Percentiles rank a stretch among this genome's conserved stretches.
These are phyloP conservation scores for Kazachstania sp. DNA, from an alignment of 1,139 yeast genomes.

Conservation along the genomic window DNA sequence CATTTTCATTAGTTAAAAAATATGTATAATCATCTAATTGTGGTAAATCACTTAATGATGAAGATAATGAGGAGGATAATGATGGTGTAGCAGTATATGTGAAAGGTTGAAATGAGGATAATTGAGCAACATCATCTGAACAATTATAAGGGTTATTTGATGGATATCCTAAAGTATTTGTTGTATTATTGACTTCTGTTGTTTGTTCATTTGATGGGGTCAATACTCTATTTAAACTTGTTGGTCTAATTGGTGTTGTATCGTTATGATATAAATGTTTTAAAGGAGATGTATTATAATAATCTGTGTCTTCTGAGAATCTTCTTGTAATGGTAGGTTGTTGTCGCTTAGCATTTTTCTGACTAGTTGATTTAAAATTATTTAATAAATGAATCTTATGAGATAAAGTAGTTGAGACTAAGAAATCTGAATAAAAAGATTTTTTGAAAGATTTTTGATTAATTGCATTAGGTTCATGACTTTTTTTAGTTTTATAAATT, in stretches of 20 bases:
- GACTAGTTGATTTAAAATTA: not conserved
- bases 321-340: constrained; percentile 13
- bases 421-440: constrained; percentile 15
- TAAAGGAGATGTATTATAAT: constrained; percentile 29
- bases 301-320: constrained; percentile 28
- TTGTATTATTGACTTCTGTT: not conserved
- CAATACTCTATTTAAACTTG: constrained; percentile 15
- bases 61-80: constrained; percentile 97
- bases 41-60: constrained; percentile 57
- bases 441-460: not conserved
- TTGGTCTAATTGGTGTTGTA: constrained; percentile 19
- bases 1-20: not conserved
- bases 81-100: constrained; percentile 53
- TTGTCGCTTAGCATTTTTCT: not conserved
- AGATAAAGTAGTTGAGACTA: constrained; percentile 17
- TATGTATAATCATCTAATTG: constrained; percentile 8
- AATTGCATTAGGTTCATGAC: not conserved
- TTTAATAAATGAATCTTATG: constrained; percentile 10
- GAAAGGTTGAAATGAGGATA: not conserved
- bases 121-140: not conserved
- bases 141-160: not conserved
- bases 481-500: not conserved
- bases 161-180: not conserved
- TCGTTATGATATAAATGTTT: constrained; percentile 27
- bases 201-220: not conserved